These are phyloP conservation scores for Diospyros kaki DNA, from an alignment of 148 eudicot genomes.

Conservation along the genomic window DNA sequence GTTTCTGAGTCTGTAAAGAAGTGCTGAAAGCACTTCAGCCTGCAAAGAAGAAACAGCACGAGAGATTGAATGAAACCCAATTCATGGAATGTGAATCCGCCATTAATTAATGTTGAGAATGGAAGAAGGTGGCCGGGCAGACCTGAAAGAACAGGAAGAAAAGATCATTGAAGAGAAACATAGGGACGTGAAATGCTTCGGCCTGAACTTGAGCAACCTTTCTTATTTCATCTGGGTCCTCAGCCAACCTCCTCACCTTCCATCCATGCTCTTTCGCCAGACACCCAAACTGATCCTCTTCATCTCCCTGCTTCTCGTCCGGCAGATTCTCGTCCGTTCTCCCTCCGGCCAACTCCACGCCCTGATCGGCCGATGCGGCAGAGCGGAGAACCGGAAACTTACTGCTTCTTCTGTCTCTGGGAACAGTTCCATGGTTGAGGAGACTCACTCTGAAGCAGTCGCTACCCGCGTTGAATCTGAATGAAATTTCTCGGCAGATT, in stretches of 20 bases:
- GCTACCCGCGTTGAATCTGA: not conserved
- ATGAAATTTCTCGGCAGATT: not conserved
- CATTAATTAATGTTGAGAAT: too few species aligned
- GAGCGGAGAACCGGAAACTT: too few species aligned
- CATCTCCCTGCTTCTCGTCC: constrained; percentile 3
- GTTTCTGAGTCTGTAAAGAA: constrained; percentile 61
- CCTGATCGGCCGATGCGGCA: too few species aligned
- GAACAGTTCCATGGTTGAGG: too few species aligned
- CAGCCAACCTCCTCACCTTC: constrained; percentile 78
- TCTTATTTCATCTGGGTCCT: constrained; percentile 51
- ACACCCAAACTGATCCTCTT: constrained; percentile 23
- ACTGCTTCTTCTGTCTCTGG: too few species aligned
- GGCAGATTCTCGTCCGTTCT: too few species aligned
- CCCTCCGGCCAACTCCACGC: not conserved
- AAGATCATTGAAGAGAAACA: constrained; percentile 51
- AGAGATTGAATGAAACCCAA: not conserved
- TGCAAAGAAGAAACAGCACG: constrained; percentile 15
- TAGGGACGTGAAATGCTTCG: constrained; percentile 65
- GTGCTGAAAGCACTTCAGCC: constrained; percentile 92
- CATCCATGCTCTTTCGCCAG: constrained; percentile 58
- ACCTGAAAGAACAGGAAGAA: constrained; percentile 74
- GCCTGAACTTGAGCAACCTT: constrained; percentile 71
- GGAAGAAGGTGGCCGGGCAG: not conserved
- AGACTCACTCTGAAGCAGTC: too few species aligned
- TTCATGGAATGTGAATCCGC: not conserved